These are phyloP conservation scores for Prunus mongolica DNA, from an alignment of 306 rosid species.

Conservation along the genomic window DNA sequence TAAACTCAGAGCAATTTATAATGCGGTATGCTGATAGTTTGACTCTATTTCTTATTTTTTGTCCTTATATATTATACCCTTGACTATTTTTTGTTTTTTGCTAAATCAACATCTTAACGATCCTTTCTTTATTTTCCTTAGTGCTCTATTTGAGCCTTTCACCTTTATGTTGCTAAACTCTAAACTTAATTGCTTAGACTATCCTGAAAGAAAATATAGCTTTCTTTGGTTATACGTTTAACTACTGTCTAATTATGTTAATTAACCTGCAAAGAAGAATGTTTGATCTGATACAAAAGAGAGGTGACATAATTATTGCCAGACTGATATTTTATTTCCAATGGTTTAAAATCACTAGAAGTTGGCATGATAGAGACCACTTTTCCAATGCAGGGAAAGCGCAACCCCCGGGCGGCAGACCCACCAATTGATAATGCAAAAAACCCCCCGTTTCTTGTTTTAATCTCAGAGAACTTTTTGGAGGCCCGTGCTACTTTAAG, in stretches of 20 bases:
- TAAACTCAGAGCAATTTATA: slow-evolving; percentile 66
- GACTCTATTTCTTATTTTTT: background rate
- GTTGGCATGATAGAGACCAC: slow-evolving; percentile 20
- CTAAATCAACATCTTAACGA: background rate
- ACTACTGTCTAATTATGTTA: background rate
- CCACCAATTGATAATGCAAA: slow-evolving; percentile 63
- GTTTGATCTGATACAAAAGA: background rate
- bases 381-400: slow-evolving; percentile 72
- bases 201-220: background rate
- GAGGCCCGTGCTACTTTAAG: slow-evolving; percentile 78
- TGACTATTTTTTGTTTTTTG: slow-evolving; percentile 4
- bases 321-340: background rate
- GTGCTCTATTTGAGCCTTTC: background rate
- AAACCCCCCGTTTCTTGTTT: slow-evolving; percentile 59
- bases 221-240: background rate
- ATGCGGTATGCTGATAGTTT: slow-evolving; percentile 51
- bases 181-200: slow-evolving; percentile 6
- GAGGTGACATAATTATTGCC: background rate
- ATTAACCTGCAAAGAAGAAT: background rate
- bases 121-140: slow-evolving; percentile 9
- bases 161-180: background rate
- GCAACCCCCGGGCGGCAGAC: slow-evolving; percentile 58
- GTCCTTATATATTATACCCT: background rate
- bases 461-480: slow-evolving; percentile 81
- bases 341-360: background rate